Evolutionary conservation across 2,329 filamentous ascomycete species (phyloP).

Genomic region (Neonectria punicea): DNA sequence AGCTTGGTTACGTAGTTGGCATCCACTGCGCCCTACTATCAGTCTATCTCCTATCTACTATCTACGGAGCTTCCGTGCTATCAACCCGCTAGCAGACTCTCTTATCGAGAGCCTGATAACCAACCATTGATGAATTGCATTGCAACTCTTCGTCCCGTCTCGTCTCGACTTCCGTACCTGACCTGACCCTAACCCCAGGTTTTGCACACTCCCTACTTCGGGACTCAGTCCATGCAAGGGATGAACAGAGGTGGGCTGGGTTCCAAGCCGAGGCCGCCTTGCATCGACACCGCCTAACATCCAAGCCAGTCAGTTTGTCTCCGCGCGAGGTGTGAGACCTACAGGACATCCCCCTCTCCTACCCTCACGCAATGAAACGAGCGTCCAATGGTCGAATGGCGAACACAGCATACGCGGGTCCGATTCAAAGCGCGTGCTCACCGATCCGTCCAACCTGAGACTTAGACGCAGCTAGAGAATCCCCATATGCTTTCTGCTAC

Average conservation of each 20-base stretch:
- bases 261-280: neutral
- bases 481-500: neutral
- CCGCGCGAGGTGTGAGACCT: neutral
- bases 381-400: neutral
- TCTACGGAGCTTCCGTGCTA: neutral
- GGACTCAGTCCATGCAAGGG: neutral
- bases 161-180: neutral
- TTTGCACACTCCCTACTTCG: neutral
- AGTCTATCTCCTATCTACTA: neutral
- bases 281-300: slow-evolving; percentile 4
- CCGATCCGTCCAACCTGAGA: neutral
- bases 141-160: neutral
- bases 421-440: neutral
- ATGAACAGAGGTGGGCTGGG: neutral
- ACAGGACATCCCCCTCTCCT: neutral
- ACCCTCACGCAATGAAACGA: neutral
- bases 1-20: neutral
- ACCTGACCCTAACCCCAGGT: neutral
- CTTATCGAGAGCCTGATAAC: neutral
- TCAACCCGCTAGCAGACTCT: neutral
- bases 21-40: neutral
- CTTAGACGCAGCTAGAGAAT: neutral
- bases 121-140: neutral
- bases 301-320: neutral
- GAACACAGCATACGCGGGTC: neutral